phyloP scores from a whole-genome alignment of 345 rosid species.

The Garcia nutans region DNA sequence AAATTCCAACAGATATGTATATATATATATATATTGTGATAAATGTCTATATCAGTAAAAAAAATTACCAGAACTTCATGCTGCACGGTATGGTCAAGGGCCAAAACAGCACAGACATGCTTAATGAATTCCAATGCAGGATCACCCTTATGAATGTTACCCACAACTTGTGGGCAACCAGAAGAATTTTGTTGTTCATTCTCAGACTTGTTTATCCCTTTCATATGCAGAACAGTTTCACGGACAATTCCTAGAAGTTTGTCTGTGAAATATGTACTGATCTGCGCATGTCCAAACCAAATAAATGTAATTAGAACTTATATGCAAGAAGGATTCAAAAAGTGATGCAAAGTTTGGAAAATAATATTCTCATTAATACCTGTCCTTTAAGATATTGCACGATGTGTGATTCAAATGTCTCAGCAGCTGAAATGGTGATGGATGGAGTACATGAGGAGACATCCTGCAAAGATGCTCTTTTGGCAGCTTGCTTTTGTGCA shows the following conservation, averaged over 20 bases:
- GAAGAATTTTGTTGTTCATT: constrained; percentile 25
- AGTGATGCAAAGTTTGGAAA: constrained; percentile 4
- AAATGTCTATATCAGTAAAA: not conserved
- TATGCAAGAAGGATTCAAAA: constrained; percentile 13
- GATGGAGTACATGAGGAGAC: constrained; percentile 65
- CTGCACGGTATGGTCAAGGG: constrained; percentile 77
- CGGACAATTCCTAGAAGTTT: constrained; percentile 65
- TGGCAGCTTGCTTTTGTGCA: constrained; percentile 52
- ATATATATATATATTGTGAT: too few relatives aligned
- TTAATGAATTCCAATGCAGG: constrained; percentile 78
- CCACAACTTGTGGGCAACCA: constrained; percentile 27
- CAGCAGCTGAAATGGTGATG: constrained; percentile 57
- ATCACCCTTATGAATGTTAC: constrained; percentile 43
- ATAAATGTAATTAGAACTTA: constrained; percentile 7
- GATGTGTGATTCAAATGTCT: constrained; percentile 60
- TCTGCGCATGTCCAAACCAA: constrained; percentile 40
- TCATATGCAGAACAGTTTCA: constrained; percentile 58
- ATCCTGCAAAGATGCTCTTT: constrained; percentile 41
- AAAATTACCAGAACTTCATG: constrained; percentile 79
- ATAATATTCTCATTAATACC: constrained; percentile 39
- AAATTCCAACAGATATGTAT: too few relatives aligned
- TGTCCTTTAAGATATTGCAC: constrained; percentile 64
- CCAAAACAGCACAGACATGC: constrained; percentile 74
- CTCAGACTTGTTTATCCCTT: constrained; percentile 43
- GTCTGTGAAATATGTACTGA: constrained; percentile 60